These are phyloP conservation scores for Ricinus communis DNA, from an alignment of 345 rosid species.

Conservation along the genomic window DNA sequence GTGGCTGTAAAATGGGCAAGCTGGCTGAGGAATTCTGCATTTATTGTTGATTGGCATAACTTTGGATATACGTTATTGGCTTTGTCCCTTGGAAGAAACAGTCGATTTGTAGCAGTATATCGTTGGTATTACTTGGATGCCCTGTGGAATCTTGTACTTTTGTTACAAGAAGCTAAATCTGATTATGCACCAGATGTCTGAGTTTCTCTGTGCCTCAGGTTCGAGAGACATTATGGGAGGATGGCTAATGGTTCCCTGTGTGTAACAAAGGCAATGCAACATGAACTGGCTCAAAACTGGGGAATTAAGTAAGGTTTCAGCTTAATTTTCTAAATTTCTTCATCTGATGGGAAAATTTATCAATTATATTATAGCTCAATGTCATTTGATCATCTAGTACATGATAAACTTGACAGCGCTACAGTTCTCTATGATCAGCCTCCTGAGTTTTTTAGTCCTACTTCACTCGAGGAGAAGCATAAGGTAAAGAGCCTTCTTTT, in stretches of 20 bases:
- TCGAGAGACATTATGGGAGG: constrained; percentile 78
- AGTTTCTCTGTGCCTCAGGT: constrained; percentile 41
- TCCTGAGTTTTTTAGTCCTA: constrained; percentile 81
- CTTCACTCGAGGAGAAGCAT: constrained; percentile 75
- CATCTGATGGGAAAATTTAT: neutral
- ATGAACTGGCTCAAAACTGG: constrained; percentile 93
- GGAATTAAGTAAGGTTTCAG: constrained; percentile 72
- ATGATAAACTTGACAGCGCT: constrained; percentile 51
- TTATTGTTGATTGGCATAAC: constrained; percentile 94
- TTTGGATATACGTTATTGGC: constrained; percentile 92
- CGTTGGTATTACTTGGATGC: constrained; percentile 54
- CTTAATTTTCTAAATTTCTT: constrained; percentile 27
- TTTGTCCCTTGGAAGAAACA: constrained; percentile 85
- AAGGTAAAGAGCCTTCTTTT: constrained; percentile 51
- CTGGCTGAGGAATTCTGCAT: constrained; percentile 63
- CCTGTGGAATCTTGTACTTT: neutral
- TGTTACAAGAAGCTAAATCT: constrained; percentile 1
- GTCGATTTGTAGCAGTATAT: constrained; percentile 69
- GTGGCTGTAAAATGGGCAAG: constrained; percentile 92
- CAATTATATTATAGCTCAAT: constrained; percentile 6
- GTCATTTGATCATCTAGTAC: neutral
- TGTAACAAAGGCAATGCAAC: constrained; percentile 96
- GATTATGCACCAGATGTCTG: constrained; percentile 5
- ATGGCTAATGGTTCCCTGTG: constrained; percentile 88
- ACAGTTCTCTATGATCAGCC: constrained; percentile 88